Conservation (phyloP, 2,329 filamentous ascomycete species). For the Xylaria sp. region DNA sequence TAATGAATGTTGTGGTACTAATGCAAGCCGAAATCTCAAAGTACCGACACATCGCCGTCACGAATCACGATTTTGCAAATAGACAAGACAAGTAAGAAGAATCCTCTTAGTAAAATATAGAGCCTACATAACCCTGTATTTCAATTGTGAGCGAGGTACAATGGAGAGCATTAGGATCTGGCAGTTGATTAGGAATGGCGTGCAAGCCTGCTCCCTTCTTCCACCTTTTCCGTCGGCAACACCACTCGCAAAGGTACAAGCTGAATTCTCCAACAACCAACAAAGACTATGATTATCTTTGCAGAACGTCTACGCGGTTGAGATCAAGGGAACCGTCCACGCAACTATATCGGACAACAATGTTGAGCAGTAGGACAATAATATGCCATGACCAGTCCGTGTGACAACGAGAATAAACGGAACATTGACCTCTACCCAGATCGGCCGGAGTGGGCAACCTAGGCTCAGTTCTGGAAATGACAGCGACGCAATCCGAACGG, state of each 20-base stretch:
- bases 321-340: slow-evolving; percentile 28
- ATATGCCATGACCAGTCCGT: slow-evolving; percentile 22
- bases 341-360: slow-evolving; percentile 29
- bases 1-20: no score
- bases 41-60: background rate
- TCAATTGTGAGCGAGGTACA: slow-evolving; percentile 26
- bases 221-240: slow-evolving; percentile 18
- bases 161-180: slow-evolving; percentile 15
- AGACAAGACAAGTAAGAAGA: slow-evolving; percentile 20
- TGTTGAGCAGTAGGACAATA: slow-evolving; percentile 16
- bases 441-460: slow-evolving; percentile 14
- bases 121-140: slow-evolving; percentile 27
- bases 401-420: slow-evolving; percentile 19
- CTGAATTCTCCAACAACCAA: slow-evolving; percentile 30
- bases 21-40: background rate
- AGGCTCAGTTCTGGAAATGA: slow-evolving; percentile 19
- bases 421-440: slow-evolving; percentile 23
- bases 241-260: slow-evolving; percentile 24
- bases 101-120: slow-evolving; percentile 26
- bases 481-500: slow-evolving; percentile 21
- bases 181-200: slow-evolving; percentile 20
- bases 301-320: slow-evolving; percentile 29
- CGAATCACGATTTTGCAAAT: background rate
- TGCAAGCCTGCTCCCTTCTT: slow-evolving; percentile 11
- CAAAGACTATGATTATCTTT: slow-evolving; percentile 29